Conservation (phyloP, 176 grass and related monocot genomes). For the Chloris gayana region DNA sequence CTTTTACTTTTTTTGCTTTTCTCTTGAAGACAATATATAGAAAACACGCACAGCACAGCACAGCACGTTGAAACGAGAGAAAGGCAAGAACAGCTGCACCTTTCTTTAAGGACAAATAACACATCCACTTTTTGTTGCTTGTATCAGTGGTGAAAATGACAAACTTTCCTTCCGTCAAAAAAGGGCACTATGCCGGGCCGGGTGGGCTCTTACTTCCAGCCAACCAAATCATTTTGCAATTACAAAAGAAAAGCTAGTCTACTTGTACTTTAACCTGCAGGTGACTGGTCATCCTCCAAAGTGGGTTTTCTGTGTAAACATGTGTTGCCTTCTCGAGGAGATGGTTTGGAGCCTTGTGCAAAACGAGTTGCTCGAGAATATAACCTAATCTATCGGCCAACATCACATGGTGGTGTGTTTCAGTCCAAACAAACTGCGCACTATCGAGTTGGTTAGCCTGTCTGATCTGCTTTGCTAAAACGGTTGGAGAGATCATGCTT, state of each 20-base stretch:
- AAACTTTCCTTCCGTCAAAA: constrained; percentile 40
- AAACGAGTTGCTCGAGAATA: constrained; percentile 30
- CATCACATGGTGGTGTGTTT: constrained; percentile 15
- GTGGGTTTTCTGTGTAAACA: background rate
- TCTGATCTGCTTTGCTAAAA: constrained; percentile 20
- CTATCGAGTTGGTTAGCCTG: constrained; percentile 31
- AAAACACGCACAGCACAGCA: background rate
- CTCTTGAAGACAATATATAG: background rate
- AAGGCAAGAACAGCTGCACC: constrained; percentile 1
- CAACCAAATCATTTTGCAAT: constrained; percentile 25
- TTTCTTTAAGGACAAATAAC: constrained; percentile 19
- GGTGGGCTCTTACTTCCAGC: constrained; percentile 25
- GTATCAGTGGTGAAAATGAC: constrained; percentile 45
- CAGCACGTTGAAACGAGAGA: background rate
- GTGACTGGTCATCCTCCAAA: constrained; percentile 22
- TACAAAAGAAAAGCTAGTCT: background rate
- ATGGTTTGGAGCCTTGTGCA: constrained; percentile 24
- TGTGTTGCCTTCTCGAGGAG: background rate
- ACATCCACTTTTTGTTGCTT: constrained; percentile 42
- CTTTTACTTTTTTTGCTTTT: background rate
- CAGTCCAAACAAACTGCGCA: constrained; percentile 12
- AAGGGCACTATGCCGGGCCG: constrained; percentile 4
- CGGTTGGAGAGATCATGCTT: background rate
- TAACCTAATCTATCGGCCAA: constrained; percentile 1
- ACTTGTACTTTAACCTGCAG: constrained; percentile 27